Conservation (phyloP, 148 eudicot genomes). For the Oxyria digyna region DNA sequence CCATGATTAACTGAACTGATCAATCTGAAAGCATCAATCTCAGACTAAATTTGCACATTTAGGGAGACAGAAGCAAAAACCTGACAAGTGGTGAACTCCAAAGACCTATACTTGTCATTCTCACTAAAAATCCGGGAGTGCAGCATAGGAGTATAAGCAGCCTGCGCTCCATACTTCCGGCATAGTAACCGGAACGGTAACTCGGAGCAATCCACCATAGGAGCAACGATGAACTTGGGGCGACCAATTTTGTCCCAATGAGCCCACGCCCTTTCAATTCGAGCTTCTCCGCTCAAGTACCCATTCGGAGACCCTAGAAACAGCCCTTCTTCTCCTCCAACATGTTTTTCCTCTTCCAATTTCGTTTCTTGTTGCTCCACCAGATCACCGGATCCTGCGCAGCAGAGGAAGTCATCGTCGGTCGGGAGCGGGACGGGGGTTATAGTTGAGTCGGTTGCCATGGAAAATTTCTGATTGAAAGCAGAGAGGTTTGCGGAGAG, state of each 20-base stretch:
- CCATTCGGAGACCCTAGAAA: constrained; percentile 26
- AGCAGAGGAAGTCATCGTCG: constrained; percentile 9
- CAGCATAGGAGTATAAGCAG: constrained; percentile 94
- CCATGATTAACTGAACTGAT: no score
- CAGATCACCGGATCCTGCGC: neutral
- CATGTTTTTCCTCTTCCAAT: neutral
- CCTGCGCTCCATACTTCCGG: constrained; percentile 77
- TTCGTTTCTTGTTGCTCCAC: neutral
- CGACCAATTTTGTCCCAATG: constrained; percentile 76
- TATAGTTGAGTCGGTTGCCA: neutral
- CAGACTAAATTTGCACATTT: neutral
- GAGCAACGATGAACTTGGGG: constrained; percentile 79
- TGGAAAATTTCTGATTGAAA: neutral
- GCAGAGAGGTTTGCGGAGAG: neutral
- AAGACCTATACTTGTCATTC: constrained; percentile 61
- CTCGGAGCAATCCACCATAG: constrained; percentile 98
- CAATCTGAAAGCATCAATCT: no score
- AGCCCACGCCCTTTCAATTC: constrained; percentile 73
- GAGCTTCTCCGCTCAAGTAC: constrained; percentile 50
- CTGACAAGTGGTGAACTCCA: constrained; percentile 79
- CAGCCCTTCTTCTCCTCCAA: neutral
- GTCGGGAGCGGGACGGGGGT: neutral
- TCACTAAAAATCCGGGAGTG: constrained; percentile 77
- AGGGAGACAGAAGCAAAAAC: constrained; percentile 16
- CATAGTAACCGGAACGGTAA: constrained; percentile 88